phyloP scores from a whole-genome alignment of 169 alveolate genomes.

The Cryptosporidium tyzzeri region DNA sequence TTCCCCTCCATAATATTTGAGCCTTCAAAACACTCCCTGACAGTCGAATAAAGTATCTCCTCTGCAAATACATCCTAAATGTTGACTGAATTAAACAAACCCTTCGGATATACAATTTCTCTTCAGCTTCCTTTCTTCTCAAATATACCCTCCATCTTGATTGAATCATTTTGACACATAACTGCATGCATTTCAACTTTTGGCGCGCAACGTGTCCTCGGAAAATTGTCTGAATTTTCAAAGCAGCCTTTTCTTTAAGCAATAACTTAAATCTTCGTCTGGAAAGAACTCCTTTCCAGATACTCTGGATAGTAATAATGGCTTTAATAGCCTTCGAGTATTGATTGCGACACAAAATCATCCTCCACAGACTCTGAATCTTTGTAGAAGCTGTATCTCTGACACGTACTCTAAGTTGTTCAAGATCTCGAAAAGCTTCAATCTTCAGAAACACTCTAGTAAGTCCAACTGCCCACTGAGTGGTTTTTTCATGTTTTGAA shows the following conservation, averaged over 20 bases:
- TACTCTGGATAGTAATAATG: conserved; percentile 38
- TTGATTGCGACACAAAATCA: neutral
- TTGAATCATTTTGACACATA: conserved; percentile 42
- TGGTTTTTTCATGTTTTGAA: neutral
- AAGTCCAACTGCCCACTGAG: conserved; percentile 60
- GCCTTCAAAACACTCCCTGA: conserved; percentile 79
- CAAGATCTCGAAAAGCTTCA: conserved; percentile 44
- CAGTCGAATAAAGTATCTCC: conserved; percentile 76
- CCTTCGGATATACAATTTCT: conserved; percentile 56
- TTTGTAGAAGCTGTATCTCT: conserved; percentile 76
- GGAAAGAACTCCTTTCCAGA: conserved; percentile 56
- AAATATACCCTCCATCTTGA: conserved; percentile 43
- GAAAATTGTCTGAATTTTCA: conserved; percentile 34
- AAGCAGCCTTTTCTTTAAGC: conserved; percentile 46
- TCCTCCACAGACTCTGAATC: conserved; percentile 79
- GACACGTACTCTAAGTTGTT: conserved; percentile 43
- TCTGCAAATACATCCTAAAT: conserved; percentile 80
- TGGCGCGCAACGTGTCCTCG: conserved; percentile 60
- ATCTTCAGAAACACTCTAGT: conserved; percentile 56
- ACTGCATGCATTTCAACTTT: conserved; percentile 18
- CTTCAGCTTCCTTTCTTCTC: conserved; percentile 63
- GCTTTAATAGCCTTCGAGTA: neutral
- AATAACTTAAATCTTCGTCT: conserved; percentile 21
- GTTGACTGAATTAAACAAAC: conserved; percentile 86
- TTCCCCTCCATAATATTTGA: conserved; percentile 84